Evolutionary conservation across 805 yeast species (phyloP).

Genomic region (Lachancea lanzarotensis): DNA sequence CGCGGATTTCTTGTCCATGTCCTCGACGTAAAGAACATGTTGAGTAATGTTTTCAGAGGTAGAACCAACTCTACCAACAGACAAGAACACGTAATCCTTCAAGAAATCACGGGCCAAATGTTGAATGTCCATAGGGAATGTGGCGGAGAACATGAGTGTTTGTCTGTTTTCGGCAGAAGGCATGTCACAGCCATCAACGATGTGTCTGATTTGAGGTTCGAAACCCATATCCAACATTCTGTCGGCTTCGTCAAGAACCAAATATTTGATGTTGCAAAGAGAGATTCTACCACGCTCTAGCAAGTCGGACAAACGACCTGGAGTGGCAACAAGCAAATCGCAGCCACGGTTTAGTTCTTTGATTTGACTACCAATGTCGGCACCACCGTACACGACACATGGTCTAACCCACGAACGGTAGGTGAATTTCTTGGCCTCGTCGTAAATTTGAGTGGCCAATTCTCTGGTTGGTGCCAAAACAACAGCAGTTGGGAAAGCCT

Average conservation of each 20-base stretch:
- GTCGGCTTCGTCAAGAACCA: constrained; percentile 98
- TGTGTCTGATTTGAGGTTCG: constrained; percentile 98
- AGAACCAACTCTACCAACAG: constrained; percentile 99
- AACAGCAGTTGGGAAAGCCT: constrained; percentile 90
- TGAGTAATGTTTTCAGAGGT: constrained; percentile 98
- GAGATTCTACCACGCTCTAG: constrained; percentile 93
- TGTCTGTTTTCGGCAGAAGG: constrained; percentile 87
- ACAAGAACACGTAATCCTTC: constrained; percentile 89
- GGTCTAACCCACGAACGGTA: constrained; percentile 98
- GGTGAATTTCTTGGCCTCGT: constrained; percentile 90
- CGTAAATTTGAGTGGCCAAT: constrained; percentile 92
- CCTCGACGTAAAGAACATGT: constrained; percentile 86
- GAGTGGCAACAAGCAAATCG: constrained; percentile 95
- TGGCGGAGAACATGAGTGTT: constrained; percentile 97
- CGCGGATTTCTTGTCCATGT: constrained; percentile 84
- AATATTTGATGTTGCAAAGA: constrained; percentile 79
- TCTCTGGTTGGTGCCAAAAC: constrained; percentile 99
- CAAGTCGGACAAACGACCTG: constrained; percentile 96
- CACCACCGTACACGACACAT: constrained; percentile 97
- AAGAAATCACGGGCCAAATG: constrained; percentile 95
- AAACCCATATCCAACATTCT: constrained; percentile 99
- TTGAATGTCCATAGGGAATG: constrained; percentile 98
- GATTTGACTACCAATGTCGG: constrained; percentile 83
- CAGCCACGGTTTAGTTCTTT: constrained; percentile 89
- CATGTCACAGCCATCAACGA: constrained; percentile 97